Evolutionary conservation across 305 asterid genomes (phyloP), one percentile per base, ranked within the genome.

Genomic region (Fraxinus sp.): DNA sequence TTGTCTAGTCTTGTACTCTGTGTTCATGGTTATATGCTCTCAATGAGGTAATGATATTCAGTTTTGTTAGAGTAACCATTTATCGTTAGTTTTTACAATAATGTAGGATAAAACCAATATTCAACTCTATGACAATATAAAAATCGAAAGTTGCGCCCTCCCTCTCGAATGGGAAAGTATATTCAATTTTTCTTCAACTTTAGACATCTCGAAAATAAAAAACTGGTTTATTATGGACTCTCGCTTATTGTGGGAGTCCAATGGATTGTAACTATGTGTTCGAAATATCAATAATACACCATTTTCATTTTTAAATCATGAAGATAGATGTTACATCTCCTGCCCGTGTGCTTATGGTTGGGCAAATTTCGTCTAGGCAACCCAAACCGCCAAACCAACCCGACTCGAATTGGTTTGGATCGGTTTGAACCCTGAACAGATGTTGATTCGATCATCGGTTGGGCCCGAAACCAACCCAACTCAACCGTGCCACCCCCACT

Each of bases 331-430:
- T 35, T 30, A 37, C 80, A 86, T 66, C 73, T 75, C 41, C 78
- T 57, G 79, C 70, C 80, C 84, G 79, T 73, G 83, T 84, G 84
- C 84, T 76, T 79, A 0, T 46, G 57, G 57, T n/a, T 11, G 18
- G 1, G 57, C 18, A 46, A 46, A 18, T 46, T 46, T 1, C 0
- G 20, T 46, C 59, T 46, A 46, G 59, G 5, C 59, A 4, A 46
- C n/a, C 55, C n/a, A 43, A 43, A 41, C 52, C 3, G 16, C 52
- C 52, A 43, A 43, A 13, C 55, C n/a, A 11, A 43, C 55, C 55
- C 5, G 1, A 43, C 6, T 46, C n/a, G 55, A 46, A n/a, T 46
- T 46, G 55, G n/a, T 43, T 43, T 43, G 55, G 55, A 43, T 43
- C 16, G 20, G 2, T 46, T 46, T 46, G 59, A 46, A 46, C 59